Evolutionary conservation across 129 eudicot genomes (phyloP).

Genomic region (Tanacetum coccineum): DNA sequence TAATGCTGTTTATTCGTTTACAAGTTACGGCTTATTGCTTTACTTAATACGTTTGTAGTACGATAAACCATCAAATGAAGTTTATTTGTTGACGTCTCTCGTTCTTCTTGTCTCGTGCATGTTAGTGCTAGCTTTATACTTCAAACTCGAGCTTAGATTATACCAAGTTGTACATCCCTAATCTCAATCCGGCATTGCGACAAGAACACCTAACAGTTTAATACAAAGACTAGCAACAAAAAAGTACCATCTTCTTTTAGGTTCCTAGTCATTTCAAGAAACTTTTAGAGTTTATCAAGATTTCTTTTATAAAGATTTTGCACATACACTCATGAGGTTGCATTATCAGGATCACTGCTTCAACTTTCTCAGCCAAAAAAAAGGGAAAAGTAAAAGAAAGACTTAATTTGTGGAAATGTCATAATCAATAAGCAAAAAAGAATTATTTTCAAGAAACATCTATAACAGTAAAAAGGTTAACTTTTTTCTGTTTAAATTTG

Average conservation of each 20-base stretch:
- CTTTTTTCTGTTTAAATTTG: too few relatives aligned
- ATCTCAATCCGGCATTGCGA: background rate
- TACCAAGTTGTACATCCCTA: background rate
- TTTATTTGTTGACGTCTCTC: background rate
- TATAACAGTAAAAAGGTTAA: background rate
- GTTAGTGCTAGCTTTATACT: background rate
- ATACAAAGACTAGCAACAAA: slow-evolving; percentile 13
- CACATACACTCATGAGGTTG: slow-evolving; percentile 18
- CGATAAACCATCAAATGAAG: slow-evolving; percentile 9
- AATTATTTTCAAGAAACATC: slow-evolving; percentile 20
- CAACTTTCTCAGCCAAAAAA: slow-evolving; percentile 11
- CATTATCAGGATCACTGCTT: slow-evolving; percentile 17
- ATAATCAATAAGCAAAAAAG: background rate
- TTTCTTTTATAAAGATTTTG: slow-evolving; percentile 18
- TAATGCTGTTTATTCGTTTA: slow-evolving; percentile 10
- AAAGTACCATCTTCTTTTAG: slow-evolving; percentile 1
- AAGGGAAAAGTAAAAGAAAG: background rate
- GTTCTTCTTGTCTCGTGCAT: background rate
- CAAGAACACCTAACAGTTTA: background rate
- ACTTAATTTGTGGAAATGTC: slow-evolving; percentile 15
- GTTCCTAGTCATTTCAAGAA: slow-evolving; percentile 23
- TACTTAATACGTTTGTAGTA: background rate
- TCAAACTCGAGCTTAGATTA: background rate
- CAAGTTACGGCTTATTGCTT: background rate
- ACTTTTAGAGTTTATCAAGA: slow-evolving; percentile 21